Evolutionary conservation across 768 basidiomycete species (phyloP).

Genomic region (Tylopilus felleus): DNA sequence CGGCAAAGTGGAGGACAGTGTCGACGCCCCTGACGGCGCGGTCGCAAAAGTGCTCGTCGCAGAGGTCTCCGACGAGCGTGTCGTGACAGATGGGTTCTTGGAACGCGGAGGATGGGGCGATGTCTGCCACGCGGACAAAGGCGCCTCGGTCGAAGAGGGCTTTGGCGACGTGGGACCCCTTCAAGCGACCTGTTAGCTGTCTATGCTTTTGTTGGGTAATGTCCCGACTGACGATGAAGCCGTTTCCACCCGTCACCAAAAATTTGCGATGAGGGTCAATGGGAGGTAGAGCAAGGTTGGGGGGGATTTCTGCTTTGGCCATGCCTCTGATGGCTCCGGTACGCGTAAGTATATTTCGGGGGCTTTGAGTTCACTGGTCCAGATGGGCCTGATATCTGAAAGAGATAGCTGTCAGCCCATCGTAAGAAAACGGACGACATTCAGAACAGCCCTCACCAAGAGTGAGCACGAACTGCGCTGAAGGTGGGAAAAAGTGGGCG

Average conservation of each 20-base stretch:
- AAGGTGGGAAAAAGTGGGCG: too few relatives aligned
- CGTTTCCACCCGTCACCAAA: slow-evolving; percentile 50
- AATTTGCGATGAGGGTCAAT: slow-evolving; percentile 13
- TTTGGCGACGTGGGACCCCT: slow-evolving; percentile 52
- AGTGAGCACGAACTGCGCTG: not conserved
- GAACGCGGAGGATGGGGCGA: slow-evolving; percentile 24
- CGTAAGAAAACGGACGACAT: not conserved
- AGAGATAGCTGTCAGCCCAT: not conserved
- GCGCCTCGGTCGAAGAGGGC: slow-evolving; percentile 33
- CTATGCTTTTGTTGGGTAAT: not conserved
- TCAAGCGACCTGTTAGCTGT: slow-evolving; percentile 17
- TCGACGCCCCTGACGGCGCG: slow-evolving; percentile 38
- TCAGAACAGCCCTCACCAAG: slow-evolving; percentile 1
- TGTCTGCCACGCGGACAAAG: slow-evolving; percentile 45
- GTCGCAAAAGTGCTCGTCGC: slow-evolving; percentile 39
- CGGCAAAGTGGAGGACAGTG: slow-evolving; percentile 55
- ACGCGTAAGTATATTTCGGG: not conserved
- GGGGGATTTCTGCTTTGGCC: not conserved
- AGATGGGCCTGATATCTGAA: not conserved
- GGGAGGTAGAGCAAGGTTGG: not conserved
- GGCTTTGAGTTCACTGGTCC: not conserved
- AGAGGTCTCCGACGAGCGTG: slow-evolving; percentile 43
- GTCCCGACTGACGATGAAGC: slow-evolving; percentile 45
- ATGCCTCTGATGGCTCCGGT: not conserved
- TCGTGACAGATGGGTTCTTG: slow-evolving; percentile 32